These are phyloP conservation scores for Pilobolus umbonatus DNA, from an alignment of 192 early-diverging fungal genomes.

Conservation along the genomic window DNA sequence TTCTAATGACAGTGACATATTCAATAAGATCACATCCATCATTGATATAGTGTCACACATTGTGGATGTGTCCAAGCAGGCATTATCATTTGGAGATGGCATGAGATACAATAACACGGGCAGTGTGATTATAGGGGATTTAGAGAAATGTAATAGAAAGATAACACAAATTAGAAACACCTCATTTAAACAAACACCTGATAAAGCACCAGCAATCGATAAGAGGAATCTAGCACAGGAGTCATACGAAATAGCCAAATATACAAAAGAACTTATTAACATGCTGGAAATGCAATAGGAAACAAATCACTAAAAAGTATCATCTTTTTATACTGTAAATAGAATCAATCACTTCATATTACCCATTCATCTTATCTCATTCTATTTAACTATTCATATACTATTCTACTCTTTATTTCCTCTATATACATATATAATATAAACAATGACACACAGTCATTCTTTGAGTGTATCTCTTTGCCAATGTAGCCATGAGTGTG, in stretches of 20 bases:
- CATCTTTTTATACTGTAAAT: too few relatives aligned
- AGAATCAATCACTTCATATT: too few relatives aligned
- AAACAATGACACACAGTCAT: too few relatives aligned
- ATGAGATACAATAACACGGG: constrained; percentile 35
- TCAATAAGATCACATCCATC: constrained; percentile 32
- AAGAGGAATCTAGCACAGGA: constrained; percentile 84
- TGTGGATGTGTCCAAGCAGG: constrained; percentile 44
- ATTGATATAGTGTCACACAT: constrained; percentile 40
- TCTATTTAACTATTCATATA: too few relatives aligned
- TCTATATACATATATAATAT: too few relatives aligned
- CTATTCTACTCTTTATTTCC: too few relatives aligned
- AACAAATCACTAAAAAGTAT: too few relatives aligned
- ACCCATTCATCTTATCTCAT: too few relatives aligned
- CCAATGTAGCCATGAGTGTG: too few relatives aligned
- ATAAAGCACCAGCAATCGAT: constrained; percentile 54
- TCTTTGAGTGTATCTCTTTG: too few relatives aligned
- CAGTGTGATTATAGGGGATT: constrained; percentile 47
- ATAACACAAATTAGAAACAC: constrained; percentile 53
- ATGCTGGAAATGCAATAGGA: constrained; percentile 50
- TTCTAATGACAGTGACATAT: constrained; percentile 28
- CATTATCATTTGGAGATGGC: constrained; percentile 37
- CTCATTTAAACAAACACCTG: constrained; percentile 38
- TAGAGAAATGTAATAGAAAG: constrained; percentile 47
- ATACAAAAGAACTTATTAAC: constrained; percentile 76
- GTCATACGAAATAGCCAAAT: constrained; percentile 87